Conservation (phyloP, 2,329 filamentous ascomycete genomes). For the Fusarium anthophilum region DNA sequence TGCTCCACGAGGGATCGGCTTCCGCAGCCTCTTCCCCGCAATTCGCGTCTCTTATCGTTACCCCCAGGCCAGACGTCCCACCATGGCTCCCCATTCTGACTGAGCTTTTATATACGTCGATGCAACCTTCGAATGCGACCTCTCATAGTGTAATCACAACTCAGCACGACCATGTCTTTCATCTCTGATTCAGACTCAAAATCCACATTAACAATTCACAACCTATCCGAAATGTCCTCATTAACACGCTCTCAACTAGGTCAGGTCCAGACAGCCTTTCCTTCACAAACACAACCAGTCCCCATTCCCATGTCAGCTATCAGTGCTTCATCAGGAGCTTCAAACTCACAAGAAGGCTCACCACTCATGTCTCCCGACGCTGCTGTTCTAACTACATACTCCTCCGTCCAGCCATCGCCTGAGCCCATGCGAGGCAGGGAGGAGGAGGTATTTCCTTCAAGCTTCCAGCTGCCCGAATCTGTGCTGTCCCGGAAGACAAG, state of each 20-base stretch:
- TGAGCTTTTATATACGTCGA: constrained; percentile 51
- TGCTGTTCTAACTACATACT: constrained; percentile 64
- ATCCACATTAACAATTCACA: constrained; percentile 33
- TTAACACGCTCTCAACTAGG: constrained; percentile 54
- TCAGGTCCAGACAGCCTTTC: constrained; percentile 59
- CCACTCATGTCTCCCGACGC: constrained; percentile 66
- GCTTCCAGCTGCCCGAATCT: constrained; percentile 79
- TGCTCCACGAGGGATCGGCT: constrained; percentile 41
- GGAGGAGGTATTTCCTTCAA: constrained; percentile 60
- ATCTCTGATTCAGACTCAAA: constrained; percentile 39
- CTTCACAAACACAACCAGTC: constrained; percentile 49
- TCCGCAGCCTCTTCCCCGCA: constrained; percentile 41
- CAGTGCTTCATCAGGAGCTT: constrained; percentile 65
- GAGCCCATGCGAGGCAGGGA: constrained; percentile 67
- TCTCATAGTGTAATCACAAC: constrained; percentile 37
- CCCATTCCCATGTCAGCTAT: constrained; percentile 61
- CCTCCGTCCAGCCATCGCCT: constrained; percentile 73
- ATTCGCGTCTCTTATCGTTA: constrained; percentile 34
- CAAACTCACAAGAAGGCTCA: constrained; percentile 64
- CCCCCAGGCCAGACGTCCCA: constrained; percentile 44
- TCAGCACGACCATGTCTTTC: constrained; percentile 39
- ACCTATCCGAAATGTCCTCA: constrained; percentile 54
- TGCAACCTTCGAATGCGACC: constrained; percentile 45
- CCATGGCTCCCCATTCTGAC: constrained; percentile 48
- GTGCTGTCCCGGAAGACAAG: constrained; percentile 69